These are phyloP conservation scores for Claviceps arundinis DNA, from an alignment of 2,329 filamentous ascomycete genomes.

Conservation along the genomic window DNA sequence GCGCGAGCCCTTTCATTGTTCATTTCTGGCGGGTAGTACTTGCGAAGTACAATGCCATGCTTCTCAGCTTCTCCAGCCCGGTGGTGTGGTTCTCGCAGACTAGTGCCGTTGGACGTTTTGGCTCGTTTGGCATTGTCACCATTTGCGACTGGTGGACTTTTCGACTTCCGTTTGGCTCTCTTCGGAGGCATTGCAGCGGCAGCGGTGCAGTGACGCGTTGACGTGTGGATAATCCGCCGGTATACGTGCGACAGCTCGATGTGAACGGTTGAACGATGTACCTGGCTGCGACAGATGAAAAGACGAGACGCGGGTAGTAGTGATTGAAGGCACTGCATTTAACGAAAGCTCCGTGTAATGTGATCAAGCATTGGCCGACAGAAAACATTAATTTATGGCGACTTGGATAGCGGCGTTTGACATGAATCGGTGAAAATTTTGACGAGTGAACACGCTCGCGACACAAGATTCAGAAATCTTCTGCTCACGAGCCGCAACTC, in stretches of 20 bases:
- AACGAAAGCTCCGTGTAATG: background rate
- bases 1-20: slow-evolving; percentile 61
- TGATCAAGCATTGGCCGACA: background rate
- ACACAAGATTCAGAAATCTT: background rate
- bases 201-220: background rate
- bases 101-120: slow-evolving; percentile 21
- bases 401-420: background rate
- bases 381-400: background rate
- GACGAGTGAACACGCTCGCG: background rate
- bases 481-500: background rate
- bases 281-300: background rate
- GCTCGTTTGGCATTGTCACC: slow-evolving; percentile 19
- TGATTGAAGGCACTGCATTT: background rate
- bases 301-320: background rate
- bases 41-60: slow-evolving; percentile 52
- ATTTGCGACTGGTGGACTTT: slow-evolving; percentile 10
- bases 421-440: background rate
- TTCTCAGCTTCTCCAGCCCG: slow-evolving; percentile 32
- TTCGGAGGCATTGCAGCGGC: slow-evolving; percentile 17
- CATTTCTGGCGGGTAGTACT: slow-evolving; percentile 81
- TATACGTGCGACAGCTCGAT: background rate
- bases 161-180: slow-evolving; percentile 16
- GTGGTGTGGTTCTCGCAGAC: slow-evolving; percentile 32
- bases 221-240: background rate
- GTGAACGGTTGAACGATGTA: background rate